Base-by-base conservation (phyloP, 257 asterid genomes). In the Handroanthus guayacan region DNA sequence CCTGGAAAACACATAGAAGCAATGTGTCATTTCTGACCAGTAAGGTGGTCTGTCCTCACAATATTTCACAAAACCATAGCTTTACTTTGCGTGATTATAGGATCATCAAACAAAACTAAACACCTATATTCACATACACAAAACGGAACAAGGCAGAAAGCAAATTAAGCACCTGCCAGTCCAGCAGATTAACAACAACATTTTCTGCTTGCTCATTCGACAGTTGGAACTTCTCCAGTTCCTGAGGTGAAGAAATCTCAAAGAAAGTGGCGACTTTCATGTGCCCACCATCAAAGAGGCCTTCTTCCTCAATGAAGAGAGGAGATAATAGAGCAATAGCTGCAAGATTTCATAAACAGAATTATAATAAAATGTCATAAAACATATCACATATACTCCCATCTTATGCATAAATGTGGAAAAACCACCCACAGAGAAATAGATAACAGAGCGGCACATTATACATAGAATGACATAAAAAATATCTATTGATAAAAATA, bases 241-340 rank as follows among this genome's bases (percentile, higher is more conserved):
- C 82, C 57, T 85, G 86, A 1, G 98, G 89, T 1, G 96, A 86
- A 75, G 92, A 86, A 71, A 89, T 82, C 78, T 91, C 96, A 55
- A 79, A 81, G 48, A 81, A 83, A 52, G 83, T 66, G 16, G 91
- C 98, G 47, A 89, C 74, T 83, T 88, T 86, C 75, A 58, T 72
- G 14, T 71, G 61, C 57, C 86, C 86, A 54, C 69, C 68, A 55
- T 91, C 96, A 37, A 82, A 84, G 58, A 89, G 67, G 43, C 85
- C 86, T 50, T 89, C 95, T 60, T 82, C 93, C 77, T 86, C 88
- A 50, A 88, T 47, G 72, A 91, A 91, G 65, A 94, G 88, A 86
- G 97, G 96, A 55, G 1, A 50, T 74, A 94, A 72, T 78, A 89
- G 66, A 10, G 97, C 97, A 63, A 87, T 78, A 20, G 95, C 98